Conservation (phyloP, 352 stramenopile species). For the Hyaloperonospora arabidopsidis region DNA sequence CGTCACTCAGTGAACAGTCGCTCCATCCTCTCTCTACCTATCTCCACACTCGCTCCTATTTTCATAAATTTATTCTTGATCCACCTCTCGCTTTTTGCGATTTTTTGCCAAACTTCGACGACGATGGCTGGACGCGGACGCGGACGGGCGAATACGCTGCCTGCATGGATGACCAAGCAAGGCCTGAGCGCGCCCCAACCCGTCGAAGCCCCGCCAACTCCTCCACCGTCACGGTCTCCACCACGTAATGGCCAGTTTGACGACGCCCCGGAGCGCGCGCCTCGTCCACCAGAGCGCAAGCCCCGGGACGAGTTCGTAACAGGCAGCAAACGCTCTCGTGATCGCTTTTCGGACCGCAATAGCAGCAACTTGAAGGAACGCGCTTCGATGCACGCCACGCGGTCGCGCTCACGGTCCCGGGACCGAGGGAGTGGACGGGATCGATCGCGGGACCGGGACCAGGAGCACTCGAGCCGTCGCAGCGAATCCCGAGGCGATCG, state of each 20-base stretch:
- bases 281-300: conserved; percentile 5
- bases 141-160: conserved; percentile 59
- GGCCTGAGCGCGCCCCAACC: conserved; percentile 16
- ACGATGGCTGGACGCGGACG: conserved; percentile 75
- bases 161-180: conserved; percentile 81
- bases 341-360: conserved; percentile 15
- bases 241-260: conserved; percentile 58
- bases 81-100: no score
- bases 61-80: no score
- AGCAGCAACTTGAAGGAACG: background rate
- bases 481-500: conserved; percentile 10
- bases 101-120: background rate
- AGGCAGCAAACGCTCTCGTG: conserved; percentile 4
- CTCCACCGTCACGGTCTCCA: conserved; percentile 15
- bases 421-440: conserved; percentile 15
- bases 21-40: no score
- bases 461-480: conserved; percentile 3
- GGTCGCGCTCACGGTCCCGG: conserved; percentile 22
- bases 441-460: background rate
- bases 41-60: no score
- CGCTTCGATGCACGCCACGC: background rate
- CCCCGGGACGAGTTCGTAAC: no score
- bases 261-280: conserved; percentile 35
- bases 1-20: no score
- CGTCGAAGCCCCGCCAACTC: conserved; percentile 7